Conservation (phyloP, 192 early-diverging fungal genomes). For the Backusella mclennaniae region DNA sequence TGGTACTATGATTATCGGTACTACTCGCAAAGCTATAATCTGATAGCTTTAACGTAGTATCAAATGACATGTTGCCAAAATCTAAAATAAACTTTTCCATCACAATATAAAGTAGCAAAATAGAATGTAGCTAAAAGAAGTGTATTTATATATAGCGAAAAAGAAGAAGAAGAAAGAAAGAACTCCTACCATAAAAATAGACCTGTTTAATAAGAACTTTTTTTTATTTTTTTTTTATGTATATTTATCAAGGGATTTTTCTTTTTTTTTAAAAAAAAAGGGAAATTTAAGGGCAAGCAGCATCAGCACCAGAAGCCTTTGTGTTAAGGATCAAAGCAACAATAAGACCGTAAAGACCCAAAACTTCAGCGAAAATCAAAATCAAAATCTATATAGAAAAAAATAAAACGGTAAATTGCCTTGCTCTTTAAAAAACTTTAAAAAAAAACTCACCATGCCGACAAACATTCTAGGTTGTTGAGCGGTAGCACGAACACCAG, state of each 20-base stretch:
- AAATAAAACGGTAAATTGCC: conserved; percentile 27
- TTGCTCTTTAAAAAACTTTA: background rate
- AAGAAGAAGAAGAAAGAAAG: background rate
- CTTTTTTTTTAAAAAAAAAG: background rate
- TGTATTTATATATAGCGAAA: background rate
- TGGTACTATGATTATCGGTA: background rate
- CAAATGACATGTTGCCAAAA: background rate
- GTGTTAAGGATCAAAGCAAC: conserved; percentile 84
- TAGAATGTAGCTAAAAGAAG: background rate
- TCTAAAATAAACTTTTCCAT: conserved; percentile 1
- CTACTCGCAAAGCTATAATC: background rate
- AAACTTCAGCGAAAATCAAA: conserved; percentile 86
- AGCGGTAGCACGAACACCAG: conserved; percentile 79
- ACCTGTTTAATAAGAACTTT: background rate
- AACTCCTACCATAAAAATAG: conserved; percentile 2
- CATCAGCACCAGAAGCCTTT: conserved; percentile 49
- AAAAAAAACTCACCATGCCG: conserved; percentile 56
- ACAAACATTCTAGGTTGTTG: conserved; percentile 82
- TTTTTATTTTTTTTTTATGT: background rate
- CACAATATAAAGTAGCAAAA: background rate
- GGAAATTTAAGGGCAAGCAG: conserved; percentile 6
- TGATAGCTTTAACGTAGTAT: background rate
- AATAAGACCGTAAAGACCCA: conserved; percentile 84
- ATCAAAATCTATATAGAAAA: conserved; percentile 51
- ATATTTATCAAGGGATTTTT: background rate